These are phyloP conservation scores for Exophiala lecanii-corni DNA, from an alignment of 2,329 filamentous ascomycete genomes.

Conservation along the genomic window DNA sequence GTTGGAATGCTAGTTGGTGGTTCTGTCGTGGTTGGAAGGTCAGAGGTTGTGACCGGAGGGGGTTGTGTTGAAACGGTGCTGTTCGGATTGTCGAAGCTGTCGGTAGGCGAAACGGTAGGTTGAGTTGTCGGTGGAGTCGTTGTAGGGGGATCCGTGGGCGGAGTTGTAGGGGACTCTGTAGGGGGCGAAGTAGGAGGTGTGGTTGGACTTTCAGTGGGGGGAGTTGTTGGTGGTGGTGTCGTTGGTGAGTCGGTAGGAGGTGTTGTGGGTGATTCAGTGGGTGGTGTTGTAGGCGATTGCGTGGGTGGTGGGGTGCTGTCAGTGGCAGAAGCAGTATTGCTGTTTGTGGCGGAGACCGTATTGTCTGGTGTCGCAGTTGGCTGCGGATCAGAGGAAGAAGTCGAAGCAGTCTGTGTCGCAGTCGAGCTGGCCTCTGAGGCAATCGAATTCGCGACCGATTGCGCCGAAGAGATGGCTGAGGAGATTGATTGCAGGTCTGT, in stretches of 20 bases:
- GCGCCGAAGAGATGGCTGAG: slow-evolving; percentile 20
- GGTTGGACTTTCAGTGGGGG: slow-evolving; percentile 9
- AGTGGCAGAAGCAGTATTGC: slow-evolving; percentile 5
- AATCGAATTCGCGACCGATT: slow-evolving; percentile 15
- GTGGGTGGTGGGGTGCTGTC: slow-evolving; percentile 4
- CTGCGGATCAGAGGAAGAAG: background rate
- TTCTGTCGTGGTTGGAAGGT: slow-evolving; percentile 10
- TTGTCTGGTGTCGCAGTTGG: background rate
- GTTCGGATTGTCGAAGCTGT: slow-evolving; percentile 7
- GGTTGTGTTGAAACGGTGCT: slow-evolving; percentile 23
- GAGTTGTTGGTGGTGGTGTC: slow-evolving; percentile 4
- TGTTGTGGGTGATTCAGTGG: slow-evolving; percentile 5
- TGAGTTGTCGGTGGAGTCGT: slow-evolving; percentile 2
- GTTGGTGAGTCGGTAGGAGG: slow-evolving; percentile 10
- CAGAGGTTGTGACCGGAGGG: slow-evolving; percentile 18
- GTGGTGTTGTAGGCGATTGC: slow-evolving; percentile 8
- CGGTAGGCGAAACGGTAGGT: slow-evolving; percentile 2
- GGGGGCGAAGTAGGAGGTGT: slow-evolving; percentile 22
- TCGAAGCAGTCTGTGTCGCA: background rate
- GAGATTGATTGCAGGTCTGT: slow-evolving; percentile 18
- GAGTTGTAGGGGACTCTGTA: slow-evolving; percentile 10
- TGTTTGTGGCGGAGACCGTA: background rate
- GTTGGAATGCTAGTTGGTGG: slow-evolving; percentile 9
- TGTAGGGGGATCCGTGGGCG: slow-evolving; percentile 8
- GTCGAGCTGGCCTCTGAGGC: slow-evolving; percentile 18